These are phyloP conservation scores for Heliamphora exappendiculata DNA, from an alignment of 148 eudicot species.

Conservation along the genomic window DNA sequence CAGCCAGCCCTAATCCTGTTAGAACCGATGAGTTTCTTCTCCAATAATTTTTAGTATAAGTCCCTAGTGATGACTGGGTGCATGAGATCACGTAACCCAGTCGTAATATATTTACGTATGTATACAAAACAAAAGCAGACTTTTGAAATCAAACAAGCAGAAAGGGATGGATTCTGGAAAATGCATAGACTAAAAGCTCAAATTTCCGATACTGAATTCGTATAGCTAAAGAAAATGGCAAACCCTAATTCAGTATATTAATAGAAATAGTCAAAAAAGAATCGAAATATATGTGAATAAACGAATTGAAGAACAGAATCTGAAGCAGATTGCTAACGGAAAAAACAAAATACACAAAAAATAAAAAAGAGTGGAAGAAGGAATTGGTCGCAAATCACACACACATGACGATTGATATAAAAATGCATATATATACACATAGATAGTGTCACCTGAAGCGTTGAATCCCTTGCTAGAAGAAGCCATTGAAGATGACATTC, in stretches of 20 bases:
- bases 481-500: conserved; percentile 6
- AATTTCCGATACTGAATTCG: not conserved
- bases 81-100: too few species aligned
- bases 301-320: not conserved
- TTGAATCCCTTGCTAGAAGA: conserved; percentile 8
- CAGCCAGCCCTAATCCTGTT: not conserved
- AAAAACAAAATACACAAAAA: not conserved
- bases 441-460: not conserved
- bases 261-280: not conserved
- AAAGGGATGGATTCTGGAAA: not conserved
- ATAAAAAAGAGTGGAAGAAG: not conserved
- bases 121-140: too few species aligned
- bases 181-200: not conserved
- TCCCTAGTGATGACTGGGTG: too few species aligned
- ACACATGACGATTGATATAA: not conserved
- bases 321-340: not conserved
- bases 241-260: not conserved
- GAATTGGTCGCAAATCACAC: not conserved
- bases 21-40: not conserved
- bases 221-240: not conserved
- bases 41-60: not conserved
- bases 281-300: not conserved
- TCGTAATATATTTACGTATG: too few species aligned
- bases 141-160: not conserved
- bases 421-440: not conserved